Evolutionary conservation across 305 asterid species (phyloP).

Genomic region (Rubia occidens): DNA sequence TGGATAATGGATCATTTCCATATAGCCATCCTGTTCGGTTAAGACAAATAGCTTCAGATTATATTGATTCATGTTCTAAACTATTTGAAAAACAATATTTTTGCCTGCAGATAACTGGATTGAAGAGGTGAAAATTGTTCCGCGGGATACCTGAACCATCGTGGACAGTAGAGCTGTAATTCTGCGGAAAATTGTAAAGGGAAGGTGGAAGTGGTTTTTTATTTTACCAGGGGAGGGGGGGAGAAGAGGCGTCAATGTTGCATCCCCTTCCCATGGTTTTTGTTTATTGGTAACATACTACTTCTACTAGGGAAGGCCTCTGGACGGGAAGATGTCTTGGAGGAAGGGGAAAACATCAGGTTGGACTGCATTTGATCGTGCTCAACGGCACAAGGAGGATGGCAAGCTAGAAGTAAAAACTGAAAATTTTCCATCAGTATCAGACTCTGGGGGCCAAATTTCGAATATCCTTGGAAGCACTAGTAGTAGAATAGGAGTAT

Average conservation of each 20-base stretch:
- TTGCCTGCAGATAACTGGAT: constrained; percentile 2
- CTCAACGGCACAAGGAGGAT: constrained; percentile 40
- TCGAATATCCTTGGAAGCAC: constrained; percentile 1
- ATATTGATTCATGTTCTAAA: background rate
- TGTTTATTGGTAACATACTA: constrained; percentile 20
- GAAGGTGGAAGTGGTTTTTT: background rate
- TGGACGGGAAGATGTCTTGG: constrained; percentile 21
- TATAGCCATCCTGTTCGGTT: background rate
- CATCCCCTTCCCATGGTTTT: background rate
- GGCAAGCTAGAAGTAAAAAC: constrained; percentile 26
- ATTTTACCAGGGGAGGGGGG: background rate
- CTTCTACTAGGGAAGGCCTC: constrained; percentile 25
- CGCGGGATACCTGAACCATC: background rate
- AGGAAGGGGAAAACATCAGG: constrained; percentile 47
- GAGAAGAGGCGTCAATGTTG: constrained; percentile 1
- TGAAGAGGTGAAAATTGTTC: background rate
- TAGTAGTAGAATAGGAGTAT: constrained; percentile 8
- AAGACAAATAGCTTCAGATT: background rate
- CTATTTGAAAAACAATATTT: background rate
- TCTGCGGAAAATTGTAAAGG: background rate
- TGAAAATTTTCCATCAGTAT: constrained; percentile 56
- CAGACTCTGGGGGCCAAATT: constrained; percentile 22
- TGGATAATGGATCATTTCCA: background rate
- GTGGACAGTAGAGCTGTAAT: background rate
- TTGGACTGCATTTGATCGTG: constrained; percentile 74